Evolutionary conservation across 768 basidiomycete genomes (phyloP), one percentile per base, ranked within the genome.

Genomic region (Lactifluus volemus): DNA sequence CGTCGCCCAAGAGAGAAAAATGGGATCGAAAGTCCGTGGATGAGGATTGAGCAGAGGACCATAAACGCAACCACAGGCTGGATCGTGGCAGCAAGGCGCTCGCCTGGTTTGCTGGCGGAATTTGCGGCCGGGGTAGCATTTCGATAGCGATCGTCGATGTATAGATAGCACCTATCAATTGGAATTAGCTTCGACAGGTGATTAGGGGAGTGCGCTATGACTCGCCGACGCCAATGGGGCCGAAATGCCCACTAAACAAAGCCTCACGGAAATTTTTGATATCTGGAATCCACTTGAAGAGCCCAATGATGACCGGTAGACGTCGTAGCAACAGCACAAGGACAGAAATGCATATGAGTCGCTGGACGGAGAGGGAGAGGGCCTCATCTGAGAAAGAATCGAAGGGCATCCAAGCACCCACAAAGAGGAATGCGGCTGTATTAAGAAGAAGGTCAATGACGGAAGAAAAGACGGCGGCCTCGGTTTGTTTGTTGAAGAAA

Each of bases 381-480:
- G 74, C 76, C 9, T 75, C 73, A 70, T 91, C 79, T 61, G 77
- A 74, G 77, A 96, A 98, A 52, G 80, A 78, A 68, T 79, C 72
- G 73, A 99, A 98, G 1, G 97, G 97, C 83, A 95, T 95, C 86
- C 95, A 94, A 38, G 96, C 95, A 62, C 97, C 97, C 63, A 98
- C 88, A 70, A 89, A 98, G 53, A 98, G 85, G 76, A 98, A 98
- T 4, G 90, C 89, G 32, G 93, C 92, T 63, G 93, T 83, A 75
- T 98, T 98, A 83, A 97, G 96, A 59, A 98, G 79, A 65, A 98
- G 76, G 73, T 98, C 92, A 69, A 98, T 92, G 67, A 98, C 95
- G 73, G 91, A 92, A 66, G 87, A 90, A 78, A 99, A 99, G 63
- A 93, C 86, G 32, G 91, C 83, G 71, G 98, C 95, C 70, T 97